Conservation (phyloP, 2,329 filamentous ascomycete species). For the Lecanoromycetidae sp. region DNA sequence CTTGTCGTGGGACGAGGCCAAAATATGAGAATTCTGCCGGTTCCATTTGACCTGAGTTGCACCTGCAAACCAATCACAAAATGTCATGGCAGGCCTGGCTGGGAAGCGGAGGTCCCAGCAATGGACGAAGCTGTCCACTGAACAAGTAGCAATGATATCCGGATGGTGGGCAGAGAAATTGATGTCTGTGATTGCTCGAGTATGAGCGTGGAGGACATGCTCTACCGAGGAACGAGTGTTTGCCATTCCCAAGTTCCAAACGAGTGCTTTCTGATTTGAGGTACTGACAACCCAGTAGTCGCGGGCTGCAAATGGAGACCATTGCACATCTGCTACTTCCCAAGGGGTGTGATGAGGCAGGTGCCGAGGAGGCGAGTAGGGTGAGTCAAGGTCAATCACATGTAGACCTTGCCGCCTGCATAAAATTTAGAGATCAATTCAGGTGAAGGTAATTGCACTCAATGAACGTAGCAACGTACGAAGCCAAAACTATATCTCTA, state of each 20-base stretch:
- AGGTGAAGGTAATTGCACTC: constrained; percentile 25
- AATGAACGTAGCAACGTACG: constrained; percentile 35
- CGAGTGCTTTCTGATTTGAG: constrained; percentile 83
- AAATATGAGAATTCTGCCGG: constrained; percentile 68
- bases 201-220: constrained; percentile 74
- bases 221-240: constrained; percentile 69
- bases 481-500: constrained; percentile 79
- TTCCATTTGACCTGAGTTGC: constrained; percentile 95
- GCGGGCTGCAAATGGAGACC: constrained; percentile 81
- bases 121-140: constrained; percentile 85
- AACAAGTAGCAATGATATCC: constrained; percentile 78
- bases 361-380: constrained; percentile 73
- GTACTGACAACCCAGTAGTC: constrained; percentile 93
- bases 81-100: constrained; percentile 60
- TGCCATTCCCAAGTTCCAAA: constrained; percentile 76
- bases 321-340: constrained; percentile 92
- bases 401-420: constrained; percentile 53
- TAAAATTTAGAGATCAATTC: background rate
- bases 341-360: constrained; percentile 80
- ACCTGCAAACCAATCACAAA: constrained; percentile 86
- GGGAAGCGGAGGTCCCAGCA: constrained; percentile 78
- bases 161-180: constrained; percentile 92
- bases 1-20: constrained; percentile 83
- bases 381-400: constrained; percentile 83
- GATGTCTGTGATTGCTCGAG: constrained; percentile 84